Conservation (phyloP, 768 basidiomycete genomes). For the Suillus brevipes region DNA sequence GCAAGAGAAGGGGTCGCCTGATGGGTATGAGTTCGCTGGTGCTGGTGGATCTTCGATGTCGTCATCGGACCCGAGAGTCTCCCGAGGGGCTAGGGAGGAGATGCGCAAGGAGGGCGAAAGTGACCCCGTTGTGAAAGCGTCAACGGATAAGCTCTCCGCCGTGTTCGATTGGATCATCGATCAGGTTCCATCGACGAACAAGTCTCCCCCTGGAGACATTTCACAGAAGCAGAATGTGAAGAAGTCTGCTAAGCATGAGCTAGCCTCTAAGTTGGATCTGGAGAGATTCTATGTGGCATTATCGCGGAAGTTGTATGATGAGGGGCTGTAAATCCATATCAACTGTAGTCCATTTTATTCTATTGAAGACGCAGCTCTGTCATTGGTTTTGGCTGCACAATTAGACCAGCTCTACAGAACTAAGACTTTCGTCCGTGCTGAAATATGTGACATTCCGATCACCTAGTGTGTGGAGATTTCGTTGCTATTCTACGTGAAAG, state of each 20-base stretch:
- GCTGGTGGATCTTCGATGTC: slow-evolving; percentile 12
- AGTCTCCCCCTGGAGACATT: slow-evolving; percentile 17
- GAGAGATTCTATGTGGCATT: slow-evolving; percentile 90
- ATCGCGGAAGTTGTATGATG: slow-evolving; percentile 87
- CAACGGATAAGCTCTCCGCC: slow-evolving; percentile 70
- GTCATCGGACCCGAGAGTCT: slow-evolving; percentile 11
- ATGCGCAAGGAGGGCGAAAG: slow-evolving; percentile 34
- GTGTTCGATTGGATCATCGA: slow-evolving; percentile 83
- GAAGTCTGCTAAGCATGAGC: slow-evolving; percentile 44
- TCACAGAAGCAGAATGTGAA: slow-evolving; percentile 24
- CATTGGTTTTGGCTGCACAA: not conserved
- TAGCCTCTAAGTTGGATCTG: slow-evolving; percentile 70
- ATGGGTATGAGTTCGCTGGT: slow-evolving; percentile 32
- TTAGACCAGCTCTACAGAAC: not conserved
- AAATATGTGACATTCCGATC: not conserved
- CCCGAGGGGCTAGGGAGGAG: slow-evolving; percentile 17
- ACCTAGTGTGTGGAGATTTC: slow-evolving; percentile 5
- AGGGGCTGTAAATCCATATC: slow-evolving; percentile 60
- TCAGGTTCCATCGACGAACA: slow-evolving; percentile 48
- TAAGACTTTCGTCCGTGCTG: not conserved
- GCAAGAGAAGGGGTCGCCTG: slow-evolving; percentile 47
- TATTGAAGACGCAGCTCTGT: not conserved
- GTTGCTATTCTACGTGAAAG: slow-evolving; percentile 1
- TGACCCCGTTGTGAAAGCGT: slow-evolving; percentile 61
- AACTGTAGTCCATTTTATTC: slow-evolving; percentile 21